These are phyloP conservation scores for Tuber borchii DNA, from an alignment of 495 filamentous ascomycete species.

Conservation along the genomic window DNA sequence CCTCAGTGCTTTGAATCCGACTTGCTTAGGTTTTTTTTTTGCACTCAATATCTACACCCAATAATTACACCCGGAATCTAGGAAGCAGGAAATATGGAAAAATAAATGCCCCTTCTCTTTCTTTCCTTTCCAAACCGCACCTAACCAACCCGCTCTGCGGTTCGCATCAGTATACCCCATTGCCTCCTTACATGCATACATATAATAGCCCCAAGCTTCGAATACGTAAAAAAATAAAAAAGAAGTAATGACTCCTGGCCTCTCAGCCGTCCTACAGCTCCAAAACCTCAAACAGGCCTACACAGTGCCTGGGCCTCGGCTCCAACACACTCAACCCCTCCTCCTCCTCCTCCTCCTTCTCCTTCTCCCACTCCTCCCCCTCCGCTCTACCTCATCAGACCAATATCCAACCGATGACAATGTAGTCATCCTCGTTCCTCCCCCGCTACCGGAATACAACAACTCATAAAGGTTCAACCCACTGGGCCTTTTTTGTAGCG, in stretches of 20 bases:
- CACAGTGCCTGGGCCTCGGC: slow-evolving; percentile 14
- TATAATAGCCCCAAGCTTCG: not conserved
- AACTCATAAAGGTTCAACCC: slow-evolving; percentile 10
- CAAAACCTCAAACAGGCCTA: slow-evolving; percentile 16
- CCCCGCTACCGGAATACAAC: not conserved
- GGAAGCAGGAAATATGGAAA: not conserved
- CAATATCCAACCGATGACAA: not conserved
- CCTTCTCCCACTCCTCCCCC: too few relatives aligned
- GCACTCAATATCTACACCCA: not conserved
- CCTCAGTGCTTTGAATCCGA: too few relatives aligned
- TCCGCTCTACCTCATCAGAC: not conserved
- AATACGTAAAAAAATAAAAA: not conserved
- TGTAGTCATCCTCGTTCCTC: not conserved
- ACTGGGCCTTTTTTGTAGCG: slow-evolving; percentile 2
- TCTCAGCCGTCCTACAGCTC: not conserved
- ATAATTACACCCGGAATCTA: not conserved
- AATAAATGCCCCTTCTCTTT: not conserved
- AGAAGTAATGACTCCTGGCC: not conserved
- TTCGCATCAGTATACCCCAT: not conserved
- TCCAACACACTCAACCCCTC: slow-evolving; percentile 13
- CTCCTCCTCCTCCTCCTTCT: not conserved
- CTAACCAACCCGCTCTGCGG: not conserved
- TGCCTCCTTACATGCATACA: not conserved
- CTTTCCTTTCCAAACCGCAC: not conserved
- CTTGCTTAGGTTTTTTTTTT: too few relatives aligned